Evolutionary conservation across 1,284 basidiomycete genomes (phyloP).

Genomic region (Xerocomus tenax): DNA sequence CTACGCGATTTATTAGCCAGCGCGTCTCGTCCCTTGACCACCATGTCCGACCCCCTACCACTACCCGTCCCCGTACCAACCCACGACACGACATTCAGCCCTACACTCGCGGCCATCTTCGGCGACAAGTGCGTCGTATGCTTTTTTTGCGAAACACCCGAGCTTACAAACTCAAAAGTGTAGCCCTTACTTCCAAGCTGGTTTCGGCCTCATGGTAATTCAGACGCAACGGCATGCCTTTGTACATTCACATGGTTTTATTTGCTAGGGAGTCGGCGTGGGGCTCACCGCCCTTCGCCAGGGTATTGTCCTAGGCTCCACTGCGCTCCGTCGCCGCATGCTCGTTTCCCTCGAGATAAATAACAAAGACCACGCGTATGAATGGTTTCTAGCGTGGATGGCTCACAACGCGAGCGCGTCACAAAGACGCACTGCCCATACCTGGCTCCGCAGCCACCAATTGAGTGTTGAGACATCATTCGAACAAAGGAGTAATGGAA

Average conservation of each 20-base stretch:
- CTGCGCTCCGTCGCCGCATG: constrained; percentile 77
- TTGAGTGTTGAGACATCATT: constrained; percentile 89
- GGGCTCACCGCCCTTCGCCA: constrained; percentile 69
- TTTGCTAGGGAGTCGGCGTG: constrained; percentile 72
- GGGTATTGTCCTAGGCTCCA: constrained; percentile 61
- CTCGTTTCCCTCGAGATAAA: constrained; percentile 95
- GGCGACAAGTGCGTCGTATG: constrained; percentile 30
- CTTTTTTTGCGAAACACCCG: neutral
- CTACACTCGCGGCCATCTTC: constrained; percentile 18
- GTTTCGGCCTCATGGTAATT: constrained; percentile 88
- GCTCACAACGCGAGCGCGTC: constrained; percentile 48
- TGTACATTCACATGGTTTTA: constrained; percentile 6
- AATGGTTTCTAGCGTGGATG: constrained; percentile 99
- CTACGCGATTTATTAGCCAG: neutral
- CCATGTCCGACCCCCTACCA: constrained; percentile 13
- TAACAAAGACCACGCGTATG: constrained; percentile 90
- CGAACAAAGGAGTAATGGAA: constrained; percentile 84
- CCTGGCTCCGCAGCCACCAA: constrained; percentile 77
- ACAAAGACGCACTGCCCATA: constrained; percentile 28
- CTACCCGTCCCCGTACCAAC: constrained; percentile 7
- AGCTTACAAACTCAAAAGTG: constrained; percentile 29
- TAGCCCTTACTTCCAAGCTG: constrained; percentile 93
- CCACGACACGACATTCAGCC: constrained; percentile 9
- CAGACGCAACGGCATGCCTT: neutral
- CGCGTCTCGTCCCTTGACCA: constrained; percentile 8